Percentiles rank a stretch among this genome's conserved stretches.
These are phyloP conservation scores for Sarcodon sp. DNA, from an alignment of 768 basidiomycete species.

Conservation along the genomic window DNA sequence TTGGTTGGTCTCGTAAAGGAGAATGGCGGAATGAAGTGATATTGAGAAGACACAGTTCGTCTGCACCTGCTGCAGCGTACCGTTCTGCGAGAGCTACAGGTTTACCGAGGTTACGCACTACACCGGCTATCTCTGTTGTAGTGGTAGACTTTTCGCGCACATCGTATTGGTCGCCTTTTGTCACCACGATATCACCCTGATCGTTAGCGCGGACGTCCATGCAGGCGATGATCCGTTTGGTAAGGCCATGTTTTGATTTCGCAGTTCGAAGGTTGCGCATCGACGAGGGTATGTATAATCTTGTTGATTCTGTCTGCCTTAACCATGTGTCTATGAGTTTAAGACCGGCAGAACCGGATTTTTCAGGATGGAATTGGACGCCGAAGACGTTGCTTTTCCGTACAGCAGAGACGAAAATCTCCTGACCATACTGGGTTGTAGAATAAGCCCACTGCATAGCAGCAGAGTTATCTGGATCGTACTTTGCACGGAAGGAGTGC, in stretches of 20 bases:
- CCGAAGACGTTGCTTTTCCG: constrained; percentile 79
- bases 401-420: constrained; percentile 80
- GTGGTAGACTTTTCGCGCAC: constrained; percentile 66
- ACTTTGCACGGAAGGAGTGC: constrained; percentile 85
- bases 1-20: constrained; percentile 91
- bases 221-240: constrained; percentile 92
- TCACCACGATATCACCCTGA: constrained; percentile 91
- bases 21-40: constrained; percentile 99
- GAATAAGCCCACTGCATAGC: constrained; percentile 71
- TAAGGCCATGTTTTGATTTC: constrained; percentile 50
- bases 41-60: constrained; percentile 95
- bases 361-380: constrained; percentile 97
- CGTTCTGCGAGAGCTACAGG: constrained; percentile 82
- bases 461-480: constrained; percentile 42
- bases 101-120: constrained; percentile 94
- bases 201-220: constrained; percentile 98
- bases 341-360: constrained; percentile 84
- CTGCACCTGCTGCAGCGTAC: constrained; percentile 83
- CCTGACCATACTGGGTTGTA: constrained; percentile 88
- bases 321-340: constrained; percentile 75
- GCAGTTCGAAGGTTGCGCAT: constrained; percentile 23
- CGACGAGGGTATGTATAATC: constrained; percentile 21
- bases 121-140: constrained; percentile 35
- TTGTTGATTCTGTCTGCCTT: constrained; percentile 31
- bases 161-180: constrained; percentile 98